Base-by-base conservation (phyloP, 805 yeast species). In the Jamesozyma gamospora region DNA sequence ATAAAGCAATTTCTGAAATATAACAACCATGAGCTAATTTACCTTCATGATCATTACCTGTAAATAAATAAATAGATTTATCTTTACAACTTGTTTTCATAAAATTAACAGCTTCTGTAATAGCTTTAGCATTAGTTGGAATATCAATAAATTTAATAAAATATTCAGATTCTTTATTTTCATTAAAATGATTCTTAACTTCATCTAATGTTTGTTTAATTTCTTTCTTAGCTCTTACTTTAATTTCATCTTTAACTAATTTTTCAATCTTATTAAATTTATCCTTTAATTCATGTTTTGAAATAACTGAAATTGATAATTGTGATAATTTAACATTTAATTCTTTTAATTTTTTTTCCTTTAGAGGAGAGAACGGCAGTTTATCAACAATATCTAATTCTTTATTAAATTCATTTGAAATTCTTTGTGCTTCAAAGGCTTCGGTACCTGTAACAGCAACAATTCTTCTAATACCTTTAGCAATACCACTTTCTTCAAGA, bases 381-480 rank as follows among this genome's bases (percentile, higher is more conserved):
- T 69, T 67, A 40, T 70, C 79, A 37, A 82, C 76, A 32, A 69
- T 69, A 34, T 66, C 73, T 45, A 92, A 71, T 36, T 73, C 70
- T 35, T 66, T 68, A 27, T 71, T 78, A 56, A 79, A 90, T 42
- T 81, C 90, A 24, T 59, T 55, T 38, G 96, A 96, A 48, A 81
- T 60, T 60, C 84, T 74, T 71, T 92, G 96, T 38, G 87, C 96
- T 53, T 79, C 90, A 53, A 75, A 78, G 13, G 98, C 97, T 48
- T 79, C 94, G 39, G 75, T 69, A 35, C 97, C 97, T 14, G 96
- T 83, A 38, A 92, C 95, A 21, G 96, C 97, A 42, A 92, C 96
- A 60, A 92, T 83, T 72, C 99, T 85, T 68, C 99, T 79, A 47
- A 87, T 86, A 66, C 99, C 99, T 69, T 92, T 92, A 45, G 98